phyloP scores from a whole-genome alignment of 176 grass and related monocot species.

The Neostapfia colusana region DNA sequence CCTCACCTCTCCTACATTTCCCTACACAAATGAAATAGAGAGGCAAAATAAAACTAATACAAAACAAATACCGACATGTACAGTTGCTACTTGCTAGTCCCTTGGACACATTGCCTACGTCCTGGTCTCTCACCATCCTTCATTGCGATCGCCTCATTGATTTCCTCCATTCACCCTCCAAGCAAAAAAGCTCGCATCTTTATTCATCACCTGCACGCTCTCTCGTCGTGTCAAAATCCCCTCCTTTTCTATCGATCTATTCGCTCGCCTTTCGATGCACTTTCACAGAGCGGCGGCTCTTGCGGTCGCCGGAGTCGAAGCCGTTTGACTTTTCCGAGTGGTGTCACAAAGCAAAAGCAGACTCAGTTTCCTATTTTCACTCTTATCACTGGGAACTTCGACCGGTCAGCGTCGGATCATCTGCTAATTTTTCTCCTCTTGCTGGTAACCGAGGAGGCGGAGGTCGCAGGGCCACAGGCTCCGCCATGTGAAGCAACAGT shows the following conservation, averaged over 20 bases:
- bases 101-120: conserved; percentile 14
- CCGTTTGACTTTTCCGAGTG: conserved; percentile 30
- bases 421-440: conserved; percentile 77
- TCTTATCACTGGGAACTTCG: conserved; percentile 34
- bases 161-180: not conserved
- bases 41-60: conserved; percentile 42
- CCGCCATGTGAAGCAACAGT: conserved; percentile 58
- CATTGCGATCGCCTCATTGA: conserved; percentile 42
- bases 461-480: not conserved
- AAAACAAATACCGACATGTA: conserved; percentile 4
- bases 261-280: conserved; percentile 16
- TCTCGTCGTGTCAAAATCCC: conserved; percentile 38
- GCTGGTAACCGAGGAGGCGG: conserved; percentile 40
- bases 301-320: conserved; percentile 5
- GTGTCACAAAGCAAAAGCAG: conserved; percentile 29
- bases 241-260: not conserved
- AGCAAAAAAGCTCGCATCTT: conserved; percentile 41
- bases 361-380: not conserved
- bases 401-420: conserved; percentile 37
- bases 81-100: conserved; percentile 33
- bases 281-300: conserved; percentile 12
- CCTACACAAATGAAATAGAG: conserved; percentile 38
- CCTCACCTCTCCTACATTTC: conserved; percentile 28
- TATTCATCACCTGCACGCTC: conserved; percentile 43
- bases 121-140: conserved; percentile 29